Conservation (phyloP, 768 basidiomycete genomes). For the Lactarius quietus region DNA sequence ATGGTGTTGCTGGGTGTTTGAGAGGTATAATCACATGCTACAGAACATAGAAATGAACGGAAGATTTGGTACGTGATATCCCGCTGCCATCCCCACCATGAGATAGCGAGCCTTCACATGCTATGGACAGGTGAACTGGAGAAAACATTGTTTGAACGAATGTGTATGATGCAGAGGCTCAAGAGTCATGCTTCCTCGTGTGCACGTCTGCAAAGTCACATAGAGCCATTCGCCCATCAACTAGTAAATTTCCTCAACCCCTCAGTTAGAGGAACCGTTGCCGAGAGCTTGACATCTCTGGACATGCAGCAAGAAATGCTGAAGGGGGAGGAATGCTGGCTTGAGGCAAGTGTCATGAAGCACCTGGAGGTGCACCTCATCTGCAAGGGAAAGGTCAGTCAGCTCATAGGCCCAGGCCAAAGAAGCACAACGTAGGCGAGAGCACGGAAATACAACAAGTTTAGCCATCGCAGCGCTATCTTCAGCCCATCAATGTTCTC, state of each 20-base stretch:
- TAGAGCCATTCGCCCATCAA: not conserved
- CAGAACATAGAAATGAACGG: slow-evolving; percentile 34
- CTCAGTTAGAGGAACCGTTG: not conserved
- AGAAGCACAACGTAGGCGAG: not conserved
- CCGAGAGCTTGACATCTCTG: not conserved
- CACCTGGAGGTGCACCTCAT: not conserved
- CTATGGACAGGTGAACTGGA: slow-evolving; percentile 31
- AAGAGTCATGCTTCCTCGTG: not conserved
- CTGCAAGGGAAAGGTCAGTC: not conserved
- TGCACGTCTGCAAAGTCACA: not conserved
- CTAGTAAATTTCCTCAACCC: not conserved
- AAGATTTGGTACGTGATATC: slow-evolving; percentile 32
- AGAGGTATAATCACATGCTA: slow-evolving; percentile 36
- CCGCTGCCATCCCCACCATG: not conserved
- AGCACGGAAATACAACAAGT: not conserved
- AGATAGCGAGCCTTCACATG: not conserved
- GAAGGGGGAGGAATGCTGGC: not conserved
- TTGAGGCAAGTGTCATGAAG: not conserved
- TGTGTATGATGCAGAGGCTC: slow-evolving; percentile 31
- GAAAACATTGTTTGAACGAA: slow-evolving; percentile 30
- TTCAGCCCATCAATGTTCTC: not conserved
- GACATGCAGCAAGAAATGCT: not conserved
- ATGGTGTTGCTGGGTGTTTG: slow-evolving; percentile 39
- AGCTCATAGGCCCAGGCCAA: not conserved
- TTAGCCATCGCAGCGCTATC: not conserved